phyloP scores from a whole-genome alignment of 2,329 filamentous ascomycete species.

The Nigrospora sphaerica region DNA sequence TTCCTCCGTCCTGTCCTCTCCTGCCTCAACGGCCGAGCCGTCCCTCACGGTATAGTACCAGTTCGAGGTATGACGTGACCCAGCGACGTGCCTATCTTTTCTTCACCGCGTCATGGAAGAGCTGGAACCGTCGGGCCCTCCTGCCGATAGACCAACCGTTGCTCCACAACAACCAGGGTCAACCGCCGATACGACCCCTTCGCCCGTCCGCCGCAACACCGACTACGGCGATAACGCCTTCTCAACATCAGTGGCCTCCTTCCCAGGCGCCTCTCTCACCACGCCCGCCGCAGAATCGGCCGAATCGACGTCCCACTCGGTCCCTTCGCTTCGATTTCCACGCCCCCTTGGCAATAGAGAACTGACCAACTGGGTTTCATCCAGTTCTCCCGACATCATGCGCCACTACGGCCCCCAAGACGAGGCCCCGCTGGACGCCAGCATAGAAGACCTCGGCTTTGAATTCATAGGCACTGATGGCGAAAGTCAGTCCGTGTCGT shows the following conservation, averaged over 20 bases:
- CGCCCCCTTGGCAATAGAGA: constrained; percentile 46
- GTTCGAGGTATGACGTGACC: constrained; percentile 29
- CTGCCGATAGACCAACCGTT: constrained; percentile 17
- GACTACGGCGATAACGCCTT: too few relatives aligned
- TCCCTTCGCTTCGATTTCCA: constrained; percentile 49
- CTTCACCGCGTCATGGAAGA: constrained; percentile 45
- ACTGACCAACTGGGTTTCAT: constrained; percentile 53
- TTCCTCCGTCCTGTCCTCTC: constrained; percentile 12
- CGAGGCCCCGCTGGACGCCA: constrained; percentile 33
- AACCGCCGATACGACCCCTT: constrained; percentile 9
- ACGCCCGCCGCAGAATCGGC: too few relatives aligned
- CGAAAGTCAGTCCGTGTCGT: constrained; percentile 45
- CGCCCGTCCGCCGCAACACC: constrained; percentile 5
- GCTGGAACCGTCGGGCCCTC: constrained; percentile 17
- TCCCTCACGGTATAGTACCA: constrained; percentile 10
- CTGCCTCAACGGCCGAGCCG: constrained; percentile 17
- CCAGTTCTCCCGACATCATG: constrained; percentile 52
- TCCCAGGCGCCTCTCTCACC: too few relatives aligned
- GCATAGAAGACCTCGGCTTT: constrained; percentile 48
- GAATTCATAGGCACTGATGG: constrained; percentile 49
- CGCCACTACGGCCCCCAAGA: constrained; percentile 28
- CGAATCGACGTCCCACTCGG: constrained; percentile 21
- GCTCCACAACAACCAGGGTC: constrained; percentile 17
- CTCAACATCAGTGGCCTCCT: too few relatives aligned
- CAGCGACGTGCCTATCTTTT: constrained; percentile 18